phyloP scores from a whole-genome alignment of 495 filamentous ascomycete genomes.

The Chaetomium tenue region DNA sequence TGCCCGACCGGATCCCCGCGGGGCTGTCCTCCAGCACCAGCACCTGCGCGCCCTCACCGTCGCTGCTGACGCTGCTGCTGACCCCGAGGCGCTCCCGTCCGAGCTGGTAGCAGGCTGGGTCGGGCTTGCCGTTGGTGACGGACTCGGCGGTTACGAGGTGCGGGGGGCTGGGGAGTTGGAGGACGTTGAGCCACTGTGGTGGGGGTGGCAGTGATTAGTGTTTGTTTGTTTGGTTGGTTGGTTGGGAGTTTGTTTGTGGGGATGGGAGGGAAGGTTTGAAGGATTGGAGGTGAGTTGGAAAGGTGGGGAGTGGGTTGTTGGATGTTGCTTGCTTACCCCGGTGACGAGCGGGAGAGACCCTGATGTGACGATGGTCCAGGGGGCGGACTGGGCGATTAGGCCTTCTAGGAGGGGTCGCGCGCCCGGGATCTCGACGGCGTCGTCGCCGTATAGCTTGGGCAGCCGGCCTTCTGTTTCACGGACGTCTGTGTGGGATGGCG shows the following conservation, averaged over 20 bases:
- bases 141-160: constrained; percentile 83
- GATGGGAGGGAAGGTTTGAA: no score
- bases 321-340: constrained; percentile 44
- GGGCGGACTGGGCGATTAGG: constrained; percentile 49
- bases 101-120: constrained; percentile 78
- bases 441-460: constrained; percentile 68
- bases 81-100: constrained; percentile 65
- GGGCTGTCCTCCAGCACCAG: constrained; percentile 92
- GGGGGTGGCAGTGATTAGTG: background rate
- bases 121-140: constrained; percentile 81
- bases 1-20: constrained; percentile 84
- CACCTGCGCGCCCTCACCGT: constrained; percentile 42
- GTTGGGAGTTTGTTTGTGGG: background rate
- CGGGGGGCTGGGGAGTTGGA: constrained; percentile 69
- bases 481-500: constrained; percentile 60
- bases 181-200: constrained; percentile 66
- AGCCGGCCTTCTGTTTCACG: constrained; percentile 73
- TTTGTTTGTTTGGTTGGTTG: constrained; percentile 1
- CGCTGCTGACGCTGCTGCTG: constrained; percentile 2
- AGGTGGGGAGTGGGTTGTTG: no score
- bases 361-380: constrained; percentile 92
- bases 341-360: constrained; percentile 77
- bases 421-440: constrained; percentile 82
- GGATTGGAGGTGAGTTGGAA: background rate
- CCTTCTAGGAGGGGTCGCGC: constrained; percentile 46